phyloP scores from a whole-genome alignment of 148 eudicot genomes.

The Chenopodium berlandieri region DNA sequence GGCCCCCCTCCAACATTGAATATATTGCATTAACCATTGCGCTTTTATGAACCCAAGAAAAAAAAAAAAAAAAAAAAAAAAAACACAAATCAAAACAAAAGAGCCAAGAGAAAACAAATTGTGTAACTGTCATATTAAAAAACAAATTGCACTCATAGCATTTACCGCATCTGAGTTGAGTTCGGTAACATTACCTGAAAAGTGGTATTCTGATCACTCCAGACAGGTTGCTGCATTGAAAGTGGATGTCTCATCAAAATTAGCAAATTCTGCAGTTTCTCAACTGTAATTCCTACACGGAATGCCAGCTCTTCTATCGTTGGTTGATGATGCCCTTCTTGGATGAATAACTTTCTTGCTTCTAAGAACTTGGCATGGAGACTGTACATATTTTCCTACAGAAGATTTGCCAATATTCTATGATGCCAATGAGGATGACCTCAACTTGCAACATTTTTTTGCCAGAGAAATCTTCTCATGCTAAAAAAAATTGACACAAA shows the following conservation, averaged over 20 bases:
- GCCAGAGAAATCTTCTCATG: neutral
- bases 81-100: neutral
- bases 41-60: neutral
- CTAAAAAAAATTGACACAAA: neutral
- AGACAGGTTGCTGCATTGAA: conserved; percentile 72
- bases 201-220: conserved; percentile 70
- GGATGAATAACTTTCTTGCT: conserved; percentile 59
- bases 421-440: neutral
- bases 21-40: neutral
- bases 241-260: conserved; percentile 54
- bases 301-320: conserved; percentile 66
- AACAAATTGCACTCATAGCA: neutral
- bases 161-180: neutral
- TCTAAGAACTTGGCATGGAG: conserved; percentile 71
- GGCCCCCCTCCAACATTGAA: neutral
- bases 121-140: neutral
- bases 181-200: conserved; percentile 50
- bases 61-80: neutral
- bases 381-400: conserved; percentile 75
- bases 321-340: conserved; percentile 64
- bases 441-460: neutral
- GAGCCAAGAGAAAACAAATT: neutral
- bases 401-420: neutral
- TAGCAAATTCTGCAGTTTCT: conserved; percentile 59
- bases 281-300: conserved; percentile 68